A percentile compares a stretch with the other conserved stretches of the same genome.
Conservation (phyloP, 2,329 filamentous ascomycete genomes). For the Annulohypoxylon truncatum region DNA sequence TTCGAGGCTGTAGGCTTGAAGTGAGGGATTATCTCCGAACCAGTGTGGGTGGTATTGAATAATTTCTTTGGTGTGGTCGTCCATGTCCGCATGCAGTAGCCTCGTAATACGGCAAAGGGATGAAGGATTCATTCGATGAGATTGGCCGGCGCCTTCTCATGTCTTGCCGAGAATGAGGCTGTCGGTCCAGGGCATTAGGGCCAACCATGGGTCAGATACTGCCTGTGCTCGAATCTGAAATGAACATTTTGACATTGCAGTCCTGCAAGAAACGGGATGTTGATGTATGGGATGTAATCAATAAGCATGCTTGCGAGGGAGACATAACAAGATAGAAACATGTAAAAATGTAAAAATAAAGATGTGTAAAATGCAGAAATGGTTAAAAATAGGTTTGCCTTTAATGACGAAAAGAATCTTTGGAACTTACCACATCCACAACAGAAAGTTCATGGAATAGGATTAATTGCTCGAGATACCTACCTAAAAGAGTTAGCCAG, state of each 20-base stretch:
- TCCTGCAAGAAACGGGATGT: conserved; percentile 25
- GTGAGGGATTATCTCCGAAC: conserved; percentile 51
- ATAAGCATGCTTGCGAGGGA: background rate
- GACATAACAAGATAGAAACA: conserved; percentile 10
- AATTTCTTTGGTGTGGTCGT: conserved; percentile 44
- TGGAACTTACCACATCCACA: background rate
- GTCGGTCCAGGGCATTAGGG: conserved; percentile 44
- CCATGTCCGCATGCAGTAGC: conserved; percentile 51
- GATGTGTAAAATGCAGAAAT: background rate
- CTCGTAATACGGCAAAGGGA: conserved; percentile 49
- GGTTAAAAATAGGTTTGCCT: background rate
- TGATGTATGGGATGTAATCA: conserved; percentile 1
- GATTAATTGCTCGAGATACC: background rate
- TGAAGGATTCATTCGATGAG: conserved; percentile 45
- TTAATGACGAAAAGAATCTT: background rate
- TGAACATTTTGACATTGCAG: conserved; percentile 29
- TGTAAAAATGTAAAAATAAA: conserved; percentile 6
- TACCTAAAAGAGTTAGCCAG: background rate
- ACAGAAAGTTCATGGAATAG: background rate
- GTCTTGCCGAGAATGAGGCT: conserved; percentile 52
- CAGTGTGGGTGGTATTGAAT: conserved; percentile 46
- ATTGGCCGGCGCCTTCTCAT: conserved; percentile 45
- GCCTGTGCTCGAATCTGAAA: conserved; percentile 34
- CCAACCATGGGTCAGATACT: conserved; percentile 39
- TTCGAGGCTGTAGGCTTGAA: conserved; percentile 42